Base-by-base conservation (phyloP, 2,329 filamentous ascomycete species). In the Cercospora sp. region DNA sequence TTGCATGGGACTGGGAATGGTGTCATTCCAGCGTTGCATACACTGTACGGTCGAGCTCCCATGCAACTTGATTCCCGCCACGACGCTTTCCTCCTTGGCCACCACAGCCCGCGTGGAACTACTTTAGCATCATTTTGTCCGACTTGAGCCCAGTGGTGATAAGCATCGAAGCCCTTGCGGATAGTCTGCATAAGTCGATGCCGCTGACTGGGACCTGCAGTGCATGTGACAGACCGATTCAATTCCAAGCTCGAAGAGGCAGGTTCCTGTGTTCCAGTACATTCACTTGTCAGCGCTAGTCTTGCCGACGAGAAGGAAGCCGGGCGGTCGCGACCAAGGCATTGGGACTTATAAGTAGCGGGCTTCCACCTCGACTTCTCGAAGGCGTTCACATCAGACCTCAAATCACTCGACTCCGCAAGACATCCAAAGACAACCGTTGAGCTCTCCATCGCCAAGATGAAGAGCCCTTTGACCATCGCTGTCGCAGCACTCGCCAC, bases 401-500 rank as follows among this genome's bases (percentile, higher is more conserved):
- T 3, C 5, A 7, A 6, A 8, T 7, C 12, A 5, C 6, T 31
- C 5, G n/a, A 20, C 28, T 31, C 1, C 8, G 26, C 55, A 33
- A 1, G 33, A 7, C 13, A 39, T n/a, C 3, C 33, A 39, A 39
- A 7, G 2, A 33, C 9, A n/a, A 9, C 5, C 10, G 16, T 36
- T 26, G 16, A 58, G 18, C 16, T 33, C 18, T 8, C 55, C 26
- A 5, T 16, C 16, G 10, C 5, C 55, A 58, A 58, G 16, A 58
- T 58, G 55, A 58, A n/a, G 55, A 58, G 55, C 55, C 28, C 28
- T 31, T 58, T 58, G 55, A 58, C 55, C 28, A 58, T 58, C 10
- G 55, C 55, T 23, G 5, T 58, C 18, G 55, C 55, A 33, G 55
- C 55, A 5, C 55, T 58, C 10, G 55, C 55, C 0, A 36, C 55